Conservation (phyloP, 176 grass and related monocot genomes). For the Aegilops sharonensis region DNA sequence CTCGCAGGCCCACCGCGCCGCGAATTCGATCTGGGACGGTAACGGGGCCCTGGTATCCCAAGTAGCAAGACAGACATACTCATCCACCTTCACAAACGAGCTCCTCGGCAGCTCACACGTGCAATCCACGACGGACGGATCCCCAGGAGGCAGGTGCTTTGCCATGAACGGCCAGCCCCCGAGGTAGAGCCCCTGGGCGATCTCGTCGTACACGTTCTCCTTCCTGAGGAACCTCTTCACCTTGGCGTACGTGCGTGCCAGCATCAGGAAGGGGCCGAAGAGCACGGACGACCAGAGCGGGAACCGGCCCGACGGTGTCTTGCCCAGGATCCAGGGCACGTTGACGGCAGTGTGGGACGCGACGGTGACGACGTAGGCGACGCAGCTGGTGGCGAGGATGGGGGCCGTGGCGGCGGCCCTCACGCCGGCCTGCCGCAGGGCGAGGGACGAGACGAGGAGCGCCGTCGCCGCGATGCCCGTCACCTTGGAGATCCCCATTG, state of each 20-base stretch:
- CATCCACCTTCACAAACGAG: constrained; percentile 43
- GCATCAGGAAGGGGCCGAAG: constrained; percentile 68
- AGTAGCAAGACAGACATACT: constrained; percentile 74
- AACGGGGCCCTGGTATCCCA: constrained; percentile 79
- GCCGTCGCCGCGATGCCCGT: constrained; percentile 38
- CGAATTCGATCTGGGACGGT: constrained; percentile 69
- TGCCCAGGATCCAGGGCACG: constrained; percentile 76
- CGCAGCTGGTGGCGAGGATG: constrained; percentile 41
- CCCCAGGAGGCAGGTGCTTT: constrained; percentile 69
- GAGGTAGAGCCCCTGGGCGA: constrained; percentile 55
- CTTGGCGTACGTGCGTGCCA: constrained; percentile 53
- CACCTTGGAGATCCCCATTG: constrained; percentile 76
- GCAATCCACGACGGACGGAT: constrained; percentile 78
- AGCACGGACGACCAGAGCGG: constrained; percentile 72
- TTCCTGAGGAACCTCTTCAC: constrained; percentile 77
- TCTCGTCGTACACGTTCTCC: constrained; percentile 64
- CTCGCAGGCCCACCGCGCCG: constrained; percentile 60
- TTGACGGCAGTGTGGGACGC: constrained; percentile 76
- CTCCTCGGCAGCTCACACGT: constrained; percentile 80
- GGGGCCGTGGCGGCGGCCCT: constrained; percentile 34
- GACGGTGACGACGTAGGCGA: constrained; percentile 56
- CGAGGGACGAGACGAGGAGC: constrained; percentile 49
- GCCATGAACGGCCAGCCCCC: constrained; percentile 63
- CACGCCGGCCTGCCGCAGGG: constrained; percentile 30
- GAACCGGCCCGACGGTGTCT: constrained; percentile 61